phyloP scores from a whole-genome alignment of 2,329 filamentous ascomycete genomes.

The Venturia effusa region DNA sequence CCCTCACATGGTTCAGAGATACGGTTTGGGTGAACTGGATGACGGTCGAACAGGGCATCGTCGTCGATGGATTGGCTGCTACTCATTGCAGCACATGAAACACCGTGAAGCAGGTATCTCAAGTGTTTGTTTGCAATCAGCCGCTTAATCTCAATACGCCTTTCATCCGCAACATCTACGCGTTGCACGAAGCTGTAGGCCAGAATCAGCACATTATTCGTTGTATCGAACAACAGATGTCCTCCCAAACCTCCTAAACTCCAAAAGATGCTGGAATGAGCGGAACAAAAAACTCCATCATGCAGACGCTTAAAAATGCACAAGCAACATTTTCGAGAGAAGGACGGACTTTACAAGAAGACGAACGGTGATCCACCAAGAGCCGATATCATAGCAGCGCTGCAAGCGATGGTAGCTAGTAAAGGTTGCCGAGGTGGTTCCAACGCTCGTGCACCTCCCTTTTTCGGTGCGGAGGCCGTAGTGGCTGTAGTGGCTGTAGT shows the following conservation, averaged over 20 bases:
- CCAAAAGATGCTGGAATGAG: not conserved
- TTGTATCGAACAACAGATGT: not conserved
- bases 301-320: not conserved
- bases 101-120: not conserved
- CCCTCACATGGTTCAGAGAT: too few species aligned
- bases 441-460: not conserved
- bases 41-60: too few species aligned
- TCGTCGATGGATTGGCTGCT: too few species aligned
- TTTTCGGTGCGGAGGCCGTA: not conserved
- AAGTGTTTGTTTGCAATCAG: not conserved
- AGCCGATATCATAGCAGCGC: not conserved
- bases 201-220: not conserved
- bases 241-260: not conserved
- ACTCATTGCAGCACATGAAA: not conserved
- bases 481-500: not conserved
- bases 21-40: too few species aligned
- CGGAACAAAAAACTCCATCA: not conserved
- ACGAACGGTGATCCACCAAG: conserved; percentile 6
- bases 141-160: not conserved
- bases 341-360: not conserved
- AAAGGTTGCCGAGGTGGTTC: not conserved
- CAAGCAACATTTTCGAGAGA: not conserved
- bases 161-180: not conserved
- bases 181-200: not conserved
- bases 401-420: not conserved